These are phyloP conservation scores for Eimeria necatrix DNA, from an alignment of 169 alveolate genomes.

Conservation along the genomic window DNA sequence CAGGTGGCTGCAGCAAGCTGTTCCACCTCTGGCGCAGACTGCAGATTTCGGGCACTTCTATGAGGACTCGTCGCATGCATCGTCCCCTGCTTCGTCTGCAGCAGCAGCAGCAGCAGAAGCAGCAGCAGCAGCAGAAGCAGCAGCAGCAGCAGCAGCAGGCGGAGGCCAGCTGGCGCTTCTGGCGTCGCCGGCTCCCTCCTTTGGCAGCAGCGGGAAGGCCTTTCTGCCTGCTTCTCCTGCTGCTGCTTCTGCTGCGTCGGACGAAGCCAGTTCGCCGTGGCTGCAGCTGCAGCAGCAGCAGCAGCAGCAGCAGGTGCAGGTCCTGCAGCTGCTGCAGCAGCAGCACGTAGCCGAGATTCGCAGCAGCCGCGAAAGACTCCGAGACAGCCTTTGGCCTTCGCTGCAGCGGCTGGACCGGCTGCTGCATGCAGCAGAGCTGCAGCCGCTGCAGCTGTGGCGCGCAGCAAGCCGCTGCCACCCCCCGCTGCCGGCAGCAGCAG, in stretches of 20 bases:
- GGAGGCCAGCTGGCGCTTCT: slow-evolving; percentile 56
- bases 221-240: background rate
- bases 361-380: slow-evolving; percentile 59
- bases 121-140: slow-evolving; percentile 37
- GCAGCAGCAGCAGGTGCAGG: slow-evolving; percentile 47
- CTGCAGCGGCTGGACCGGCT: slow-evolving; percentile 50
- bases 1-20: slow-evolving; percentile 38
- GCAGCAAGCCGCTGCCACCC: slow-evolving; percentile 74
- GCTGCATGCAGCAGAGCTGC: slow-evolving; percentile 58
- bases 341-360: slow-evolving; percentile 64
- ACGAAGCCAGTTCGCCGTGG: background rate
- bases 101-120: slow-evolving; percentile 64
- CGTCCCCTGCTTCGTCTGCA: slow-evolving; percentile 33
- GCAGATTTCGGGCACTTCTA: slow-evolving; percentile 49
- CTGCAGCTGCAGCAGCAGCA: slow-evolving; percentile 42
- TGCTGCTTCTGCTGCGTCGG: slow-evolving; percentile 5
- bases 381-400: slow-evolving; percentile 36
- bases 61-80: slow-evolving; percentile 28
- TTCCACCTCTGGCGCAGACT: slow-evolving; percentile 15
- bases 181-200: slow-evolving; percentile 57
- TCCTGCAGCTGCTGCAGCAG: slow-evolving; percentile 69
- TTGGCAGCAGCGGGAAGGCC: slow-evolving; percentile 54
- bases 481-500: background rate
- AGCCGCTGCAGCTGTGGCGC: slow-evolving; percentile 71
- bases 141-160: background rate